Evolutionary conservation across 495 filamentous ascomycete species (phyloP), one percentile per base, ranked within the genome.

Genomic region (Saxophila tyrrhenica): DNA sequence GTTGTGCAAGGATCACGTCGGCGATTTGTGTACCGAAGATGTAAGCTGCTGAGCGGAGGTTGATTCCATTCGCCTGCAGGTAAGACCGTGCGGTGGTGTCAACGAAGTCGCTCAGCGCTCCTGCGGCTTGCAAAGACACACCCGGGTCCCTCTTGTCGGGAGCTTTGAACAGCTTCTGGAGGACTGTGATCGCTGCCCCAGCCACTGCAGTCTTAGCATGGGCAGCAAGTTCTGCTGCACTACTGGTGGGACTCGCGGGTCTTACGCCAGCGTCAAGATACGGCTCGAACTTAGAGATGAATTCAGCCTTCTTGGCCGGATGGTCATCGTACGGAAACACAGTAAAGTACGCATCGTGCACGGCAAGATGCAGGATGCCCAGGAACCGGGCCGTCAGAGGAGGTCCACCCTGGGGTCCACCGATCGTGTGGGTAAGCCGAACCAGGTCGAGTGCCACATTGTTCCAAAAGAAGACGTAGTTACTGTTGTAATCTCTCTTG

Each of bases 381-480:
- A 67, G 51, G 41, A 49, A 50, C 20, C 66, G 39, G 13, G 66
- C 29, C n/a, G 53, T 42, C 32, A 54, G 39, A 2, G 63, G 59
- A 11, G 66, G 66, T 16, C 56, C 56, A 22, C 51, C 58, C 22
- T 60, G 56, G 17, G 58, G 59, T 17, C 64, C 62, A n/a, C 41
- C 39, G 22, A 68, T 39, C 5, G 65, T 55, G 32, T 54, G 54
- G 11, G 54, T 56, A 8, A 68, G 58, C 25, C 66, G 58, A 41
- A 53, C 61, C 23, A 67, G 61, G 41, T 68, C 63, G 13, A 67
- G 60, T 25, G 52, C 58, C 9, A 64, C 50, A 47, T 54, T 57
- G 49, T 67, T 67, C 65, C 63, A 68, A 54, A 64, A 67, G 47
- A 68, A 59, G 25, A 68, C 52, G 48, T 67, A 68, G 48, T 68